Evolutionary conservation across 1,284 basidiomycete species (phyloP), one percentile per base, ranked within the genome.

Genomic region (Schizophyllum amplum): DNA sequence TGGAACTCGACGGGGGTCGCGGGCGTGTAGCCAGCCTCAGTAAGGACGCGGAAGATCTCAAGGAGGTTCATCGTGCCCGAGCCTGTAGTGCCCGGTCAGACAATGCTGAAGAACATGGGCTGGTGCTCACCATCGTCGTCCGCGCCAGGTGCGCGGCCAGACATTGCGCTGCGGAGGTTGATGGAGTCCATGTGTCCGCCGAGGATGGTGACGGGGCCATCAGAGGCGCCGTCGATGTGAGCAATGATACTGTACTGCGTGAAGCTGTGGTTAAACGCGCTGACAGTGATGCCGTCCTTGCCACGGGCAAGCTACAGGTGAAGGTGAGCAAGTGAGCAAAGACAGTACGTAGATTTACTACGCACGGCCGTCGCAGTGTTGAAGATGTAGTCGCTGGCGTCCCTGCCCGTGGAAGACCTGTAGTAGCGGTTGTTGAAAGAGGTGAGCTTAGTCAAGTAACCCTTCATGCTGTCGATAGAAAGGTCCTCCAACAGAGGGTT

Each of bases 211-310:
- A 78, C 66, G 0, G 73, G 69, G 24, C 52, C 60, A 64, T 57
- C 46, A 6, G 48, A 21, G 7, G 47, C 46, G 4, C 56, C 55
- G 27, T 56, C 54, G 15, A 46, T 27, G 4, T 61, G 60, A 2
- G 57, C 52, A 21, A 56, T 52, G 27, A 48, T 48, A n/a, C 49
- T 53, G 26, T 46, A 25, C 51, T 53, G 22, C 17, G 50, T 51
- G 13, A n/a, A 90, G 21, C 77, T 69, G 66, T 89, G 86, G 47
- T 72, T 65, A 68, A 84, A 87, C 59, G 79, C 75, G 24, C 71
- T 67, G 53, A 84, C 77, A 5, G 72, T 75, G 60, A 84, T 75
- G 57, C 75, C 75, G 24, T 71, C 64, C 51, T 75, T 71, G 53
- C 65, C 61, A 24, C 62, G 63, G 13, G 71, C 70, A 61, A 79